Base-by-base conservation (phyloP, 306 rosid species). In the Prunus salicina region DNA sequence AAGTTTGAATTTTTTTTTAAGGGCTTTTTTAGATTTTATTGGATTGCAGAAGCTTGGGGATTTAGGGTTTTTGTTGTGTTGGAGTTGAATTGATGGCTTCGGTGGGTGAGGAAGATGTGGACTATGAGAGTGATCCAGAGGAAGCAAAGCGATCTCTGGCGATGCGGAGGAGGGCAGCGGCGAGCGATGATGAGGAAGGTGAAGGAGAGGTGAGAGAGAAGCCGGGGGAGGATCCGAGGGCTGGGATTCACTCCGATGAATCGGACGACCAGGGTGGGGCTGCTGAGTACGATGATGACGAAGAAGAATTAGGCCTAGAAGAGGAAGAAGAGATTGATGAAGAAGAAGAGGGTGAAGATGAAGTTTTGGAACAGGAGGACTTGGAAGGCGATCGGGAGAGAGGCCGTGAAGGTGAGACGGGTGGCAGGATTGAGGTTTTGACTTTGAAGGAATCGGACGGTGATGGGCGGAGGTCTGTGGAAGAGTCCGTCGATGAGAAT, bases 81-180 rank as follows among this genome's bases (percentile, higher is more conserved):
- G 84, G 79, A 41, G 74, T 79, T 55, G 80, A 41, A 73, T 58
- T 24, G 73, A 91, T 91, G 98, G 91, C 90, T 75, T 28, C 80
- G 14, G 64, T 78, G 30, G 86, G 86, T 49, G 94, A 87, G 83
- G 96, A 90, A 62, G 96, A 93, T 61, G 75, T 87, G 71, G 96
- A 90, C 43, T 93, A 90, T 70, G 96, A 93, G 27, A 93, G 98
- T 86, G 98, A 93, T 88, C 98, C 98, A 6, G 96, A 93, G 78
- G 98, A 89, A 64, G 87, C 47, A 15, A 89, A 87, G 73, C 82
- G 89, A 67, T 90, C 90, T 8, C 79, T 93, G 77, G 76, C 93
- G 76, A 90, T 93, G 97, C 90, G 98, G 86, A 79, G 98, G 86
- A 87, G 91, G 52, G 90, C 80, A 50, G 98, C 96, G 12, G 98